Evolutionary conservation across 1,284 basidiomycete species (phyloP).

Genomic region (Sporisorium scitamineum): DNA sequence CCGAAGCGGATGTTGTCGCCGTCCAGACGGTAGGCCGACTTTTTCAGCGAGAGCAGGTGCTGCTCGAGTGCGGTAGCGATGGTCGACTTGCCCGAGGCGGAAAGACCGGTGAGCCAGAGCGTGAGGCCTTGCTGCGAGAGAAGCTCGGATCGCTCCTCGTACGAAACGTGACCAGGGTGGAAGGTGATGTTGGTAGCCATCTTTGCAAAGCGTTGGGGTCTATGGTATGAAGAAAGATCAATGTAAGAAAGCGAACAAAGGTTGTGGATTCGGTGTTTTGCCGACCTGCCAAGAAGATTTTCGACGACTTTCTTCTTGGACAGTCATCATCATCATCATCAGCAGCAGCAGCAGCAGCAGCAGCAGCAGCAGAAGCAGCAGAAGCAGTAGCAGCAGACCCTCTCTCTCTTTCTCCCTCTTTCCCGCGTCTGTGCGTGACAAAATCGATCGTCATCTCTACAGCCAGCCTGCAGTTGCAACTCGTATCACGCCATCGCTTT

Average conservation of each 20-base stretch:
- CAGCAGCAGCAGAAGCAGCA: too few species aligned
- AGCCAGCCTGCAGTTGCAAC: neutral
- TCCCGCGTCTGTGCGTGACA: constrained; percentile 23
- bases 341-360: neutral
- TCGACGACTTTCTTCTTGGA: constrained; percentile 16
- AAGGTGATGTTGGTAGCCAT: constrained; percentile 92
- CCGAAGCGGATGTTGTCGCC: constrained; percentile 98
- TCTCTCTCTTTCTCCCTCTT: too few species aligned
- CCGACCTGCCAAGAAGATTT: constrained; percentile 5
- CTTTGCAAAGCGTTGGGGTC: constrained; percentile 8
- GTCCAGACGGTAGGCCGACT: constrained; percentile 91
- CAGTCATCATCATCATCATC: neutral
- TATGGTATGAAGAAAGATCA: neutral
- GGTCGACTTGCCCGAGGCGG: constrained; percentile 79
- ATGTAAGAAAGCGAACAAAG: neutral
- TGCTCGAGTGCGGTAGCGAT: constrained; percentile 97
- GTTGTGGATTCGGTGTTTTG: neutral
- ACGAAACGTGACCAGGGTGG: constrained; percentile 74
- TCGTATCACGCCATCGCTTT: constrained; percentile 5
- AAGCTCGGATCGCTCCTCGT: constrained; percentile 61
- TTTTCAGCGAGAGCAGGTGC: constrained; percentile 86
- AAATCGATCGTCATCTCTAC: neutral
- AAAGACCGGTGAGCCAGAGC: constrained; percentile 62
- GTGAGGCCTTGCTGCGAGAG: constrained; percentile 54
- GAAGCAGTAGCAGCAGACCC: too few species aligned